Evolutionary conservation across 176 grass and related monocot genomes (phyloP).

Genomic region (Rhynchospora breviuscula): DNA sequence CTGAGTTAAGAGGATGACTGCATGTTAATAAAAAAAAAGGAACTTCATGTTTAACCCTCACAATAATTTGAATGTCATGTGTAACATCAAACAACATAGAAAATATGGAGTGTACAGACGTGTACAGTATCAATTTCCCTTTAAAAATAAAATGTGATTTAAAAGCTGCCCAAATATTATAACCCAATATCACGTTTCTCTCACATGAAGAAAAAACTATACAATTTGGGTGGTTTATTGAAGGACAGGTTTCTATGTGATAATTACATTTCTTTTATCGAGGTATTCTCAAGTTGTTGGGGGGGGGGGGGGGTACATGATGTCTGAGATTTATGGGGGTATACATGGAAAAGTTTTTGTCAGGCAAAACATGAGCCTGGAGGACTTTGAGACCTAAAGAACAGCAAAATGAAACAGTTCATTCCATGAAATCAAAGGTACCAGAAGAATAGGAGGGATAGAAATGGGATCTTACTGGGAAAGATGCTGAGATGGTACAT

Average conservation of each 20-base stretch:
- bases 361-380: background rate
- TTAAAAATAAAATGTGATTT: background rate
- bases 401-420: background rate
- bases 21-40: slow-evolving; percentile 5
- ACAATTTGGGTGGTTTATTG: background rate
- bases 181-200: background rate
- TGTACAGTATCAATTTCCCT: background rate
- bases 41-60: background rate
- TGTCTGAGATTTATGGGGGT: background rate
- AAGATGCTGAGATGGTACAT: background rate
- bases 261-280: background rate
- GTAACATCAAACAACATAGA: background rate
- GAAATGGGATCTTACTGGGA: background rate
- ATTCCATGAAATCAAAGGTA: background rate
- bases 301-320: background rate
- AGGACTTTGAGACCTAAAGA: background rate
- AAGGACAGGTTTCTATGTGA: background rate
- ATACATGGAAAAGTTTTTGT: background rate
- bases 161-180: background rate
- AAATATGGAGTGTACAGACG: background rate
- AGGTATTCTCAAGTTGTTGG: background rate
- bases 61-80: background rate
- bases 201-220: too few relatives aligned
- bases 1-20: slow-evolving; percentile 32
- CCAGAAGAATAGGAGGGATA: background rate